Percentiles rank a stretch among this genome's conserved stretches.
These are phyloP conservation scores for Aspergillaceae sp. DNA, from an alignment of 2,329 filamentous ascomycete species.

Conservation along the genomic window DNA sequence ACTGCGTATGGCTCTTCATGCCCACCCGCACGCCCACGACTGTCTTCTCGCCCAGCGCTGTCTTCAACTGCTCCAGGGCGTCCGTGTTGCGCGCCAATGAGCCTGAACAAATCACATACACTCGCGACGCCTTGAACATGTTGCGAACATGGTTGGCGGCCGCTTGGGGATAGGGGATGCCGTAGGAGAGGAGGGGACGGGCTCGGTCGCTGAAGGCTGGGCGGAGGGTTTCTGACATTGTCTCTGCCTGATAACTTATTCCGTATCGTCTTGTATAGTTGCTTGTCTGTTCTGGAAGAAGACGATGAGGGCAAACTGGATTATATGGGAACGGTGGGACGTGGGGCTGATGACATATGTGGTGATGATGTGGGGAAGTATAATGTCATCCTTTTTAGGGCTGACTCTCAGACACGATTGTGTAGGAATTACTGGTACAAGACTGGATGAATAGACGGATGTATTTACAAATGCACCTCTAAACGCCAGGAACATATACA, in stretches of 20 bases:
- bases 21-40: conserved; percentile 41
- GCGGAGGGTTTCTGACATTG: conserved; percentile 28
- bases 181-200: conserved; percentile 40
- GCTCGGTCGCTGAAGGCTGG: conserved; percentile 29
- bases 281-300: neutral
- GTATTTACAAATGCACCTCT: neutral
- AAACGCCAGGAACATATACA: neutral
- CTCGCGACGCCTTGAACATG: conserved; percentile 37
- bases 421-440: no score
- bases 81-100: conserved; percentile 43
- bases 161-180: conserved; percentile 39
- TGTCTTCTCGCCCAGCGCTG: conserved; percentile 31
- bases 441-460: no score
- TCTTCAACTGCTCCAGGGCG: conserved; percentile 34
- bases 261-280: neutral
- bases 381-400: no score
- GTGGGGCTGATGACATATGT: no score
- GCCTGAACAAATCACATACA: conserved; percentile 46
- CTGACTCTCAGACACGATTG: no score
- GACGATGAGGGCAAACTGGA: neutral
- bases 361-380: no score
- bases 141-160: conserved; percentile 38
- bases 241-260: neutral
- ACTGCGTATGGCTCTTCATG: conserved; percentile 48
- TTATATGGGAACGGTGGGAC: neutral